These are phyloP conservation scores for Suhomyces bribrorum DNA, from an alignment of 1,139 yeast species.

Conservation along the genomic window DNA sequence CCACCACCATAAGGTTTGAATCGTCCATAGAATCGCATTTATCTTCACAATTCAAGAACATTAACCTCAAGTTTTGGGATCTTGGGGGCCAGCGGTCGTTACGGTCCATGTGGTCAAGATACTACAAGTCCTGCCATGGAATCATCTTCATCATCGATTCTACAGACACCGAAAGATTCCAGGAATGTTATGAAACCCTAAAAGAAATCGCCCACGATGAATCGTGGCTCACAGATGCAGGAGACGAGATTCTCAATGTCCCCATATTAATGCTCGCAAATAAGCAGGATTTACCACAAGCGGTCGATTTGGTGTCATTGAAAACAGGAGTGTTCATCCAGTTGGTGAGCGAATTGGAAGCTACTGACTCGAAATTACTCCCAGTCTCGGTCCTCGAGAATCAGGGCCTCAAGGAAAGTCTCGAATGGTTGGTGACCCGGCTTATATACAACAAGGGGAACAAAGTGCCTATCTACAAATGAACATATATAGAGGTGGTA, in stretches of 20 bases:
- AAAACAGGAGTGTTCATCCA: constrained; percentile 78
- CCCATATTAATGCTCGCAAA: constrained; percentile 94
- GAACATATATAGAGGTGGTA: too few species aligned
- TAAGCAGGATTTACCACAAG: constrained; percentile 81
- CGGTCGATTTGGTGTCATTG: constrained; percentile 74
- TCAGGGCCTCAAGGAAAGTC: constrained; percentile 81
- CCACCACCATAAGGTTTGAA: constrained; percentile 46
- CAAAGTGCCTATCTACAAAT: constrained; percentile 64
- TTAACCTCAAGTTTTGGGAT: constrained; percentile 85
- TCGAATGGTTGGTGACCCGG: constrained; percentile 84
- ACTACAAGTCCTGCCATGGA: constrained; percentile 84
- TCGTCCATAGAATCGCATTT: constrained; percentile 26
- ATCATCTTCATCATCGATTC: constrained; percentile 91
- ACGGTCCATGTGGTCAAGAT: constrained; percentile 83
- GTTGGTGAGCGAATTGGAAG: constrained; percentile 80
- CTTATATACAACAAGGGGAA: constrained; percentile 72
- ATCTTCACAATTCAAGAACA: constrained; percentile 45
- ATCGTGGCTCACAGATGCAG: constrained; percentile 30
- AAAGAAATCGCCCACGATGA: constrained; percentile 45
- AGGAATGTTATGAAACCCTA: constrained; percentile 75
- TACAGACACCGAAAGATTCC: constrained; percentile 76
- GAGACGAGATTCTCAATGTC: constrained; percentile 50
- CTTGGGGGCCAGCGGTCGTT: constrained; percentile 90
- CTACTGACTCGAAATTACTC: constrained; percentile 84
- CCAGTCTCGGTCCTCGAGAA: constrained; percentile 89